Evolutionary conservation across 2,329 filamentous ascomycete species (phyloP), one percentile per base, ranked within the genome.

Genomic region (Amauroascus verrucosus): DNA sequence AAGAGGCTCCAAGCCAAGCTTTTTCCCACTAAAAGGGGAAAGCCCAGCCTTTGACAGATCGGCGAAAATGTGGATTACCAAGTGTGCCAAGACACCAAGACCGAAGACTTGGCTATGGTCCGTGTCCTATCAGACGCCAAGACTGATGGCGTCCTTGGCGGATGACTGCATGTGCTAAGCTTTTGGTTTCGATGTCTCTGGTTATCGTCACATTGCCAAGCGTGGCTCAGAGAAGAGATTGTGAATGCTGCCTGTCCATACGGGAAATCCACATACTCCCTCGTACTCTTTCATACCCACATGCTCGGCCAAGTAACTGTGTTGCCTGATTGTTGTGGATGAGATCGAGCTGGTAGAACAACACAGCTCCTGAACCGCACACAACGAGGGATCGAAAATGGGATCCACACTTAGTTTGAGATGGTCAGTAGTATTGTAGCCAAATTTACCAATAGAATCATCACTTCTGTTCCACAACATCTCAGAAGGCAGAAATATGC

Each of bases 51-150:
- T 13, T 20, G 14, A 14, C 41, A 5, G 50, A 45, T 46, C 50
- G 33, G 50, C 50, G 14, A 45, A 14, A 13, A 6, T 4, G 40
- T 37, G 50, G 41, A 20, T 9, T 35, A 33, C 50, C 50, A 52
- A 52, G 40, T 20, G 1, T 6, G 22, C 50, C 50, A 46, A 46
- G 50, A 18, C 22, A 41, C 50, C 50, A 46, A 52, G 50, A 11
- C 9, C 16, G 14, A 22, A n/a, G 28, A 46, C 40, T 52, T 46
- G n/a, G 50, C 50, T 52, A 41, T 52, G 50, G 50, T 52, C 50
- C 43, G 50, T 52, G 50, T 52, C 32, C 40, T 37, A 2, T 1
- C 50, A 46, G 50, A 41, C 50, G 50, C 38, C 28, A 51, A 51
- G 18, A 9, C 6, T 2, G 7, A 8, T 22, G 28, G 38, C 20